Base-by-base conservation (phyloP, 805 yeast species). In the Danielozyma ontarioensis region DNA sequence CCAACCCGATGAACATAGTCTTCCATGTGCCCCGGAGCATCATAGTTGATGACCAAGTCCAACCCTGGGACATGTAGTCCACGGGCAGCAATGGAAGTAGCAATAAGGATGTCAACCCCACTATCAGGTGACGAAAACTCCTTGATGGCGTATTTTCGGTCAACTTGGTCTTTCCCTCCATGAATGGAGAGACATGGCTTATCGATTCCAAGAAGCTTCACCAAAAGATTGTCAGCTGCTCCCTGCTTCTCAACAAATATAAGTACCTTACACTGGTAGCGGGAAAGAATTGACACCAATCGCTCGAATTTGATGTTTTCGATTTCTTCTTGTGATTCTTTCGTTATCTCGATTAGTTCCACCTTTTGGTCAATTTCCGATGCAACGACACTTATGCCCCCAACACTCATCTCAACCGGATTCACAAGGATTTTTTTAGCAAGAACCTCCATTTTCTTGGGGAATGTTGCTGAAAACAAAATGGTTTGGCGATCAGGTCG, bases 1-100 rank as follows among this genome's bases (percentile, higher is more conserved):
- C 98, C 98, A 1, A 89, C 95, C 6, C 97, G 72, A 59, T 93
- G 98, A 10, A 93, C 90, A 51, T 93, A 93, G 54, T 93, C 97
- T 41, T 95, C 97, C 70, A 88, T 71, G 39, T 89, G 95, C 42
- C 72, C 84, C 1, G 96, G 95, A 1, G 87, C 65, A n/a, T 68
- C 74, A 40, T 50, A 60, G 42, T 93, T 84, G 5, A 93, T 65
- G 2, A 93, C 97, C 28, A 89, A 55, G 36, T 78, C 78, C 17
- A 90, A 71, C 15, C 80, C 82, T 33, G 87, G 83, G n/a, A 93
- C 96, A 58, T 93, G 97, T 16, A 93, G 63, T 0, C 98, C 98
- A 41, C 98, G 70, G 0, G 98, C 96, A 2, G 97, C 87, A 17
- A 93, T 83, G 2, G 96, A 93, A 0, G 98, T 93, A 5, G 97